phyloP scores from a whole-genome alignment of 352 stramenopile species.

The Elongisporangium undulatum region DNA sequence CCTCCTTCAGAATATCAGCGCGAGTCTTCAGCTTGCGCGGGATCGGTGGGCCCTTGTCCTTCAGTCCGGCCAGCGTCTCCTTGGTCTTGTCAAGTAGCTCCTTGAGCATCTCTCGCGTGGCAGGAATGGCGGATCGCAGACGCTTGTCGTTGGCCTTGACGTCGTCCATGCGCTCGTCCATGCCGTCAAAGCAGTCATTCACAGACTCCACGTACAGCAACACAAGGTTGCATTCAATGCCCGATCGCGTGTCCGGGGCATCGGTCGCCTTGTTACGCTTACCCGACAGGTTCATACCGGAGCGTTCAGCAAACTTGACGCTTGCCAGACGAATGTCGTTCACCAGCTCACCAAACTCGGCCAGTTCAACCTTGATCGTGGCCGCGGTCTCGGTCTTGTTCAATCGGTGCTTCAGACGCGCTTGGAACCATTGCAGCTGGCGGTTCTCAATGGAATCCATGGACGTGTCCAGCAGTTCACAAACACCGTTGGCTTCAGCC shows the following conservation, averaged over 20 bases:
- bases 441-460: conserved; percentile 68
- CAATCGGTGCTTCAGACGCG: conserved; percentile 64
- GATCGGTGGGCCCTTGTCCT: conserved; percentile 57
- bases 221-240: conserved; percentile 64
- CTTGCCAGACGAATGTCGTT: conserved; percentile 77
- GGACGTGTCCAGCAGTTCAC: conserved; percentile 67
- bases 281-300: conserved; percentile 82
- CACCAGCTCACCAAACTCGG: conserved; percentile 74
- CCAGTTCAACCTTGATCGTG: conserved; percentile 85
- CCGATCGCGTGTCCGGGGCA: conserved; percentile 64
- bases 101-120: conserved; percentile 50
- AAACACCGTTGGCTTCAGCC: conserved; percentile 78
- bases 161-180: conserved; percentile 80
- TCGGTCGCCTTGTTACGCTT: conserved; percentile 72
- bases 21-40: conserved; percentile 65
- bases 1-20: conserved; percentile 77
- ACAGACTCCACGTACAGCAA: conserved; percentile 62
- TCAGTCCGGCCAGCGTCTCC: conserved; percentile 44
- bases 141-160: conserved; percentile 83
- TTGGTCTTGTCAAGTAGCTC: conserved; percentile 65
- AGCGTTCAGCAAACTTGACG: conserved; percentile 80
- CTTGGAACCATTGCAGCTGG: conserved; percentile 76
- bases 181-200: conserved; percentile 69
- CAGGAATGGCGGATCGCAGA: conserved; percentile 57
- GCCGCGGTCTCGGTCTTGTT: conserved; percentile 68